Evolutionary conservation across 2,329 filamentous ascomycete genomes (phyloP), one percentile per base, ranked within the genome.

Genomic region (Penicillium griseofulvum): DNA sequence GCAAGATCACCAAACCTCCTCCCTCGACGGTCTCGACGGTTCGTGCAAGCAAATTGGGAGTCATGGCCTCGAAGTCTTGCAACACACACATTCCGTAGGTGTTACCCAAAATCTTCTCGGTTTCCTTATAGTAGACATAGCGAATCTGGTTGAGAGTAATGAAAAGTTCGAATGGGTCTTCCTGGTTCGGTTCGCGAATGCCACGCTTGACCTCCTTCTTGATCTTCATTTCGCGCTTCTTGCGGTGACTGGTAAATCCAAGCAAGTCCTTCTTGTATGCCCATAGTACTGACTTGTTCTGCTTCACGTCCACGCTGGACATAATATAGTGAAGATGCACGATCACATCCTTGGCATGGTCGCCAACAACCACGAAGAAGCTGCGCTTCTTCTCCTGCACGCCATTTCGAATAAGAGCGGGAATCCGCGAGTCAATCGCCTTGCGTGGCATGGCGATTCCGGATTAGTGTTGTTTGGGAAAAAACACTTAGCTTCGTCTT

Each of bases 71-170:
- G 68, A 99, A 99, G 71, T 99, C 94, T 74, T 99, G 94, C 65
- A 99, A 78, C 62, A 99, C 96, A 73, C 91, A 97, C 90, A 97
- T 97, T 71, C 93, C 93, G 71, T 94, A 99, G 41, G 94, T 99
- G 74, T 97, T 96, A 72, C 94, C 94, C 54, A 97, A 77, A 70
- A 99, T 97, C 81, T 97, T 97, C 69, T 99, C 94, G 28, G 94
- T 97, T 79, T 99, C 94, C 78, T 99, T 99, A 81, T 99, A 99
- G 82, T 96, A 99, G 55, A 94, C 91, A 83, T 99, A 99, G 74
- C 94, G 89, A 72, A 99, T 96, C 75, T 97, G 91, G 78, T 97
- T 90, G 54, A 96, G 86, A 55, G 91, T 94, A 66, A 97, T 88
- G 77, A 97, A 99, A 52, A 97, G 84, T 77, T 99, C 94, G 79